Percentiles rank a stretch among this genome's conserved stretches.
These are phyloP conservation scores for Wickerhamiella galacta DNA, from an alignment of 805 yeast species.

Conservation along the genomic window DNA sequence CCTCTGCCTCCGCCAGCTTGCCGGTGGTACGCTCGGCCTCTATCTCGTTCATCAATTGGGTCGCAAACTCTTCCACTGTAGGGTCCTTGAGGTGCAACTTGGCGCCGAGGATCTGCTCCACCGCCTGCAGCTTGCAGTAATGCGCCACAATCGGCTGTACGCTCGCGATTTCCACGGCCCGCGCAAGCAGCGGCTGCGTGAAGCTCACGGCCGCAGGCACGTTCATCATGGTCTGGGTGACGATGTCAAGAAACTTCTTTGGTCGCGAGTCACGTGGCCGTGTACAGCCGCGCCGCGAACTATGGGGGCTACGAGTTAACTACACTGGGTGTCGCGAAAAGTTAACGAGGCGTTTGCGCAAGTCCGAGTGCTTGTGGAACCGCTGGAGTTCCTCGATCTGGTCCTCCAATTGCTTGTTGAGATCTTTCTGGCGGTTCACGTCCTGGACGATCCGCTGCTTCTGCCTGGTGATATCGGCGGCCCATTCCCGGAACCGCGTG, in stretches of 20 bases:
- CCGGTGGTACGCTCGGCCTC: conserved; percentile 37
- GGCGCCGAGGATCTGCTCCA: conserved; percentile 48
- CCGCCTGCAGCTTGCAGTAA: conserved; percentile 54
- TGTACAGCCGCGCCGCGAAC: too few species aligned
- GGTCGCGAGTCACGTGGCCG: too few species aligned
- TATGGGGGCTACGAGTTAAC: too few species aligned
- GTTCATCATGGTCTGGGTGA: conserved; percentile 1
- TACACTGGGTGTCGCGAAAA: too few species aligned
- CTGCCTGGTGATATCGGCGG: too few species aligned
- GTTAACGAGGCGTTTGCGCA: too few species aligned
- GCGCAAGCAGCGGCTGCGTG: conserved; percentile 17
- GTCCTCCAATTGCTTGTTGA: too few species aligned
- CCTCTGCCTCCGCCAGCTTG: conserved; percentile 22
- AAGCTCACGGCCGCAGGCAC: conserved; percentile 16
- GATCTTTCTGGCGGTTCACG: too few species aligned
- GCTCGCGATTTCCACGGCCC: conserved; percentile 39
- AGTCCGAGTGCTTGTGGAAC: too few species aligned
- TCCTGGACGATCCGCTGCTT: too few species aligned
- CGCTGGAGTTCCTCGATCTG: too few species aligned
- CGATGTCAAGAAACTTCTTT: neutral
- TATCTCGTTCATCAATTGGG: conserved; percentile 48
- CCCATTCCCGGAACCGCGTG: too few species aligned
- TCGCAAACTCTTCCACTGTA: conserved; percentile 43
- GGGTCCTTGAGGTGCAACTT: conserved; percentile 40
- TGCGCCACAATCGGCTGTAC: conserved; percentile 57